Evolutionary conservation across 352 stramenopile species (phyloP), one percentile per base, ranked within the genome.

Genomic region (Phytophthora pini): DNA sequence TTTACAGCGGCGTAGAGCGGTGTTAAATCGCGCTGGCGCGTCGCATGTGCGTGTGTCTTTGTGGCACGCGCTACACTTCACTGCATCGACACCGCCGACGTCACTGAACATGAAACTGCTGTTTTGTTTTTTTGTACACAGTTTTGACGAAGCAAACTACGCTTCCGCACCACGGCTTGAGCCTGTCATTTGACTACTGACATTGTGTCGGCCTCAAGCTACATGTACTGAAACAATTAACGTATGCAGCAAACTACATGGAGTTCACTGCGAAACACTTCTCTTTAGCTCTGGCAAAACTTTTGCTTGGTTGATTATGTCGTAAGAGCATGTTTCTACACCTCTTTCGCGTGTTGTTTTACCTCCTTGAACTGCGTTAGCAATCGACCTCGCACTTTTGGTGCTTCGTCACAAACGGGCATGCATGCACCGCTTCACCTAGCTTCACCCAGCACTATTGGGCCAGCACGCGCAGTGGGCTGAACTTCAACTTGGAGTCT

Each of bases 11-110:
- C 13, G 56, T 64, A 36, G 9, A 36, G 31, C 10, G 8, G 31
- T 36, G 56, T 64, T 64, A 66, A 66, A 54, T 62, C 45, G 56
- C 47, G 17, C 29, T 53, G 57, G 31, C 57, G 31, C 57, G 47
- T 65, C 57, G 50, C 57, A 65, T 59, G 32, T 31, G 29, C 36
- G 50, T 36, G 32, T 53, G 32, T 60, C 34, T 67, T 34, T 60
- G 20, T 20, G 49, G 38, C 22, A 11, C 31, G 9, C 31, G 12
- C 46, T 45, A 10, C 43, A 60, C 59, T 48, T 26, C 36, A 47
- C 31, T 20, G 9, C 17, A 51, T 51, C 58, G 31, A 58, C 57
- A 39, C 38, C 8, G 3, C 57, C 57, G 29, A 65, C 57, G 57
- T 65, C 36, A 58, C 34, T 13, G n/a, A 36, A 36, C 31, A 36